Percentiles rank a stretch among this genome's conserved stretches.
Evolutionary conservation across 257 asterid species (phyloP).

Genomic region (Perilla frutescens): DNA sequence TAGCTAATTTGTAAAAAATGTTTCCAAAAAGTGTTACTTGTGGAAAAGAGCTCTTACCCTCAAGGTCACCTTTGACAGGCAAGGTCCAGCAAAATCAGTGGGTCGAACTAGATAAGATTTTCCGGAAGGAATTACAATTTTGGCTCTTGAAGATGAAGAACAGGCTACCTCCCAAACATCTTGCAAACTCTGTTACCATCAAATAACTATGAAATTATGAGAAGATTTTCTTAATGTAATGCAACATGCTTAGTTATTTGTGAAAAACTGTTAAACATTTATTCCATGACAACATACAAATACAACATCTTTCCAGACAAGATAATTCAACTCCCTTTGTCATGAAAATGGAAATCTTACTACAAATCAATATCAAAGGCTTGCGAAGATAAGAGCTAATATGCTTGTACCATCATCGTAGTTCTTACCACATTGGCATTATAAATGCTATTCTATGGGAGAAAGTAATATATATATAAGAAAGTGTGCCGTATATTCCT

Average conservation of each 20-base stretch:
- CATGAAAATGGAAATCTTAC: not conserved
- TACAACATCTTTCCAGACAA: not conserved
- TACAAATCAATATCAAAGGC: not conserved
- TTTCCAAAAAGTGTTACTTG: not conserved
- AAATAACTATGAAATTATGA: constrained; percentile 27
- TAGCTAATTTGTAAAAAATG: not conserved
- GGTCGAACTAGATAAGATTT: constrained; percentile 52
- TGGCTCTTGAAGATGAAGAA: constrained; percentile 45
- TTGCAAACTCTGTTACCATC: constrained; percentile 53
- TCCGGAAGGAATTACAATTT: constrained; percentile 53
- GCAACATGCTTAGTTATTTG: constrained; percentile 38
- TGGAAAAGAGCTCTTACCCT: constrained; percentile 47
- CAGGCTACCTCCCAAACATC: constrained; percentile 73
- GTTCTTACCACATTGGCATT: not conserved
- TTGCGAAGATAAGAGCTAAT: not conserved
- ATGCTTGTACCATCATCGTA: not conserved
- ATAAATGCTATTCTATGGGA: not conserved
- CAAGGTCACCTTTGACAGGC: constrained; percentile 64
- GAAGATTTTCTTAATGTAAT: constrained; percentile 31
- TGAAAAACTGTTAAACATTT: not conserved
- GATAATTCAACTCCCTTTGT: not conserved
- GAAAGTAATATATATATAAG: not conserved
- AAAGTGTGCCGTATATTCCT: no score
- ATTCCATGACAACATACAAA: not conserved
- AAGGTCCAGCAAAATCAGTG: constrained; percentile 66